Evolutionary conservation across 441 rosid genomes (phyloP), one percentile per base, ranked within the genome.

Genomic region (Breynia disticha): DNA sequence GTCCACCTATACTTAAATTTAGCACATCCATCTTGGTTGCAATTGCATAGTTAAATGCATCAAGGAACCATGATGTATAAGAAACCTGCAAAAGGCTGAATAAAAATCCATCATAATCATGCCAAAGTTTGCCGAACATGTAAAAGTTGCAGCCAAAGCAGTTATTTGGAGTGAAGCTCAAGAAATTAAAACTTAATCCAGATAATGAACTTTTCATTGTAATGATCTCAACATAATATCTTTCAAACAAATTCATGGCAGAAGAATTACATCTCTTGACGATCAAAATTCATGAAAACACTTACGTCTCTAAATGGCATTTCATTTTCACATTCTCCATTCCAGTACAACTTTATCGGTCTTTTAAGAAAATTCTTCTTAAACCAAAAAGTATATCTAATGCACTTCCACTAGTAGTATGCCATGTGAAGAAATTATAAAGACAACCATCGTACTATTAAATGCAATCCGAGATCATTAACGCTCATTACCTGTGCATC

Each of bases 11-110:
- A 72, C 99, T 93, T 90, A 89, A 75, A 69, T 93, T 93, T 45
- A 93, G 79, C 63, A 93, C 99, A 72, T 93, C 99, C 87, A 93
- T 84, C 57, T 84, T 48, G 56, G 81, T 84, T 39, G 99, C 97
- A 49, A 89, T 93, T 60, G 99, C 99, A 74, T 93, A 93, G 67
- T 93, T 93, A 70, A 93, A 93, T 46, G 99, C 96, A 64, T 93
- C 99, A 72, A 93, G 99, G 70, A 89, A 89, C 99, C 99, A 93
- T 43, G 97, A 93, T 17, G 97, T 89, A 70, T 89, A 93, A 35
- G 99, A 93, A 75, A 93, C 96, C 99, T 93, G 96, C 93, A 93
- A 72, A 72, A 75, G 77, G 95, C 99, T 93, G 93, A 84, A 87
- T 65, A 80, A 68, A 70, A 75, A 81, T 67, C 80, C 83, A 75